phyloP scores from a whole-genome alignment of 306 rosid species.

The Lagenaria siceraria region DNA sequence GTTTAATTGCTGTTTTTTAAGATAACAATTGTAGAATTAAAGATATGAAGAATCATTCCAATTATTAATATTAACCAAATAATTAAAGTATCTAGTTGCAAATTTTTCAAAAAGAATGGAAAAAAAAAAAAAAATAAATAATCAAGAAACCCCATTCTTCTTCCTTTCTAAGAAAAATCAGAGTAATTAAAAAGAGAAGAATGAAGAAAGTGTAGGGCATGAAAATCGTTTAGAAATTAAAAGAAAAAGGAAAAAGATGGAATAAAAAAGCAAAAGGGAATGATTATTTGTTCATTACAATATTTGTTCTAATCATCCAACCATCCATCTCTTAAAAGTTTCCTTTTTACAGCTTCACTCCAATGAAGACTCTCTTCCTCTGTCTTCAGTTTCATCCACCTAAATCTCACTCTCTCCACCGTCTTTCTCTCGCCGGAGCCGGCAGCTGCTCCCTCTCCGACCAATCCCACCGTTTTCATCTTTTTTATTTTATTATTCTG shows the following conservation, averaged over 20 bases:
- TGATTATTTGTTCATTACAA: constrained; percentile 7
- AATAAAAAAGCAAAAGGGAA: neutral
- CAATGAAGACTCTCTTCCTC: neutral
- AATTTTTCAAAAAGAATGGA: no score
- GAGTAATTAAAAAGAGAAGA: neutral
- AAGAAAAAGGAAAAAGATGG: neutral
- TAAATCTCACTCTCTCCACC: neutral
- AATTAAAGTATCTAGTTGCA: no score
- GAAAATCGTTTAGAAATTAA: neutral
- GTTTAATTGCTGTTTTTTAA: no score
- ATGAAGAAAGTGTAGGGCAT: neutral
- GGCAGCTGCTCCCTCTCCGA: neutral
- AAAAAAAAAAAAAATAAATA: no score
- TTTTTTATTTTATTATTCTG: neutral
- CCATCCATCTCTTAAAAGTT: neutral
- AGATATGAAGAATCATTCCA: no score
- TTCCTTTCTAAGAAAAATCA: no score
- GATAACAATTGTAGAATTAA: no score
- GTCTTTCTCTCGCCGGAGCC: neutral
- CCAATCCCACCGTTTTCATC: neutral
- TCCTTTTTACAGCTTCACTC: neutral
- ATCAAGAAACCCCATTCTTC: no score
- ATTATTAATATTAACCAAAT: no score
- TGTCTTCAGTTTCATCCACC: neutral
- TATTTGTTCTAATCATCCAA: constrained; percentile 1